phyloP scores from a whole-genome alignment of 208 protist species.

The Trypanosoma conorhini region DNA sequence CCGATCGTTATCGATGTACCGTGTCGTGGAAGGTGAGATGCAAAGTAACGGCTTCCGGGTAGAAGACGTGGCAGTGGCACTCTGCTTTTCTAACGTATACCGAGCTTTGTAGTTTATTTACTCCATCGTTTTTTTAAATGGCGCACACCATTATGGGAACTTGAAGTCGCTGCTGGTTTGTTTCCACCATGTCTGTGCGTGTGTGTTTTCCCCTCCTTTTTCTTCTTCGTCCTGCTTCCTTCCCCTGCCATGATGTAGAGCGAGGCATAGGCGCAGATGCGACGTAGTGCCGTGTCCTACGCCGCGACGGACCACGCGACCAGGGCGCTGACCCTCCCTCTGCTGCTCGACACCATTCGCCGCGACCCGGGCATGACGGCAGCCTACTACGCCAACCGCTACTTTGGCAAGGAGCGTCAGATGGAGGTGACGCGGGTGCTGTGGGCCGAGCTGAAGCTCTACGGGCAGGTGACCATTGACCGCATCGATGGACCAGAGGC shows the following conservation, averaged over 20 bases:
- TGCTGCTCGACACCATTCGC: constrained; percentile 72
- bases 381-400: constrained; percentile 86
- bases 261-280: constrained; percentile 15
- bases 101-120: neutral
- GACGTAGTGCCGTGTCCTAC: constrained; percentile 8
- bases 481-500: constrained; percentile 56
- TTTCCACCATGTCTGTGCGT: neutral
- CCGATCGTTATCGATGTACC: constrained; percentile 18
- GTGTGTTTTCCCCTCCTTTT: neutral
- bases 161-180: constrained; percentile 7
- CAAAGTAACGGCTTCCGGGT: neutral
- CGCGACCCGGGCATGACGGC: constrained; percentile 82
- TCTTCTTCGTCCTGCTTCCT: constrained; percentile 3
- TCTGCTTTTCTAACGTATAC: neutral
- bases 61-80: too few species aligned
- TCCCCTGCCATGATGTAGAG: neutral
- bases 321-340: constrained; percentile 43
- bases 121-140: constrained; percentile 1
- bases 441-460: constrained; percentile 77
- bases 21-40: neutral
- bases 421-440: constrained; percentile 75
- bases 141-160: neutral
- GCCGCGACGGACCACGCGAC: neutral
- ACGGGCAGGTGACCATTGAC: constrained; percentile 74
- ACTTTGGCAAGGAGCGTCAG: constrained; percentile 64